Evolutionary conservation across 768 basidiomycete species (phyloP).

Genomic region (Rhizopogon roseolus): DNA sequence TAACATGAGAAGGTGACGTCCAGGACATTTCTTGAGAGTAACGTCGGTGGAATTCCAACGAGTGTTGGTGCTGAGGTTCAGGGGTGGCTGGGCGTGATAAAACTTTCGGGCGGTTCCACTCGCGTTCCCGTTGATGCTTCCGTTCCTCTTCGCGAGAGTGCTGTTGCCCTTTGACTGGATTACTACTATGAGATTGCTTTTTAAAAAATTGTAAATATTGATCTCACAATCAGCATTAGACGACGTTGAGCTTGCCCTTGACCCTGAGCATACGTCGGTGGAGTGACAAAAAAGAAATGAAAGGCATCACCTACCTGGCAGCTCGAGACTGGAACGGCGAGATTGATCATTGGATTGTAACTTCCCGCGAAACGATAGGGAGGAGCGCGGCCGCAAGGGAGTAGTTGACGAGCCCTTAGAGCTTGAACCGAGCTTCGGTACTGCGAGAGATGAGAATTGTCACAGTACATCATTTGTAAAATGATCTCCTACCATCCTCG

Average conservation of each 20-base stretch:
- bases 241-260: constrained; percentile 20
- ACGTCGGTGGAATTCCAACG: constrained; percentile 20
- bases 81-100: constrained; percentile 20
- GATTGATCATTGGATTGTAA: constrained; percentile 2
- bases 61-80: constrained; percentile 21
- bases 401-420: constrained; percentile 1
- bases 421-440: constrained; percentile 8
- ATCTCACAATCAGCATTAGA: constrained; percentile 22
- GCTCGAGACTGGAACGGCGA: constrained; percentile 9
- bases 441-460: constrained; percentile 1
- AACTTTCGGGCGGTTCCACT: constrained; percentile 38
- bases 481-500: constrained; percentile 32
- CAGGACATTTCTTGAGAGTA: constrained; percentile 8
- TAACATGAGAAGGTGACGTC: constrained; percentile 17
- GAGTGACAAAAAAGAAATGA: not conserved
- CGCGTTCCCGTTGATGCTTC: constrained; percentile 40
- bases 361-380: constrained; percentile 9
- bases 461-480: not conserved
- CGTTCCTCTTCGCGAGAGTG: constrained; percentile 25
- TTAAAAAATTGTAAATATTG: constrained; percentile 8
- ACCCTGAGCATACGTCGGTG: constrained; percentile 18
- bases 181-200: constrained; percentile 2
- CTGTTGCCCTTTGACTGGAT: constrained; percentile 24
- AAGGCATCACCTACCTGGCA: constrained; percentile 11
- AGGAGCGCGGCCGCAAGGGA: constrained; percentile 9